A percentile compares a stretch with the other conserved stretches of the same genome.
Evolutionary conservation across 106 monocot species (phyloP).

Genomic region (Dendrobium officinale): DNA sequence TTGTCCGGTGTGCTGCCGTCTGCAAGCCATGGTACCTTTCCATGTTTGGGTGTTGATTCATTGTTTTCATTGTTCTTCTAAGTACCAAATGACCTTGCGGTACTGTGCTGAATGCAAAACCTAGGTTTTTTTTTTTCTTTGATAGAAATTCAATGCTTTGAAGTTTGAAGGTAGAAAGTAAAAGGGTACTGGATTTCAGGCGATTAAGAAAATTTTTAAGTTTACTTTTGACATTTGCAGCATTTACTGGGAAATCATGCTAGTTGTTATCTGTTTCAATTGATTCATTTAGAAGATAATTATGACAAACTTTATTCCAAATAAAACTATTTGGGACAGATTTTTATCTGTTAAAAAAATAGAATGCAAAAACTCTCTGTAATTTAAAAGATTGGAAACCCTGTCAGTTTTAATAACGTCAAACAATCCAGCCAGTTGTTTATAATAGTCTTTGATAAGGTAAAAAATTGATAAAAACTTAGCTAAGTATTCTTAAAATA

Average conservation of each 20-base stretch:
- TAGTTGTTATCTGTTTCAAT: not conserved
- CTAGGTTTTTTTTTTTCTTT: not conserved
- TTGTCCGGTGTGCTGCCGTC: conserved; percentile 73
- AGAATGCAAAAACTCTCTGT: too few relatives aligned
- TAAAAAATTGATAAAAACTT: too few relatives aligned
- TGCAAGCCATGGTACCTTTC: conserved; percentile 58
- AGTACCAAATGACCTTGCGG: not conserved
- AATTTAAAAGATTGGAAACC: too few relatives aligned
- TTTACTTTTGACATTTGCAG: not conserved
- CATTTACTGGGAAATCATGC: not conserved
- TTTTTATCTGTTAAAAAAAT: too few relatives aligned
- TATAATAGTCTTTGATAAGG: too few relatives aligned
- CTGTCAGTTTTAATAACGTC: too few relatives aligned
- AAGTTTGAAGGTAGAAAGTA: not conserved
- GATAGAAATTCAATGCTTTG: not conserved
- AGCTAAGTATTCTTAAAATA: too few relatives aligned
- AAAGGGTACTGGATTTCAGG: not conserved
- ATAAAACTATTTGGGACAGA: too few relatives aligned
- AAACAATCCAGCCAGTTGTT: too few relatives aligned
- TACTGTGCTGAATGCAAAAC: not conserved
- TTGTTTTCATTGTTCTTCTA: not conserved
- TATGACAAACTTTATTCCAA: too few relatives aligned
- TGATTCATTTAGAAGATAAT: too few relatives aligned
- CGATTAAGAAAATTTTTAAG: not conserved
- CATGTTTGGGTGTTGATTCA: not conserved